phyloP scores from a whole-genome alignment of 352 stramenopile genomes.

The Pythium aquatile region DNA sequence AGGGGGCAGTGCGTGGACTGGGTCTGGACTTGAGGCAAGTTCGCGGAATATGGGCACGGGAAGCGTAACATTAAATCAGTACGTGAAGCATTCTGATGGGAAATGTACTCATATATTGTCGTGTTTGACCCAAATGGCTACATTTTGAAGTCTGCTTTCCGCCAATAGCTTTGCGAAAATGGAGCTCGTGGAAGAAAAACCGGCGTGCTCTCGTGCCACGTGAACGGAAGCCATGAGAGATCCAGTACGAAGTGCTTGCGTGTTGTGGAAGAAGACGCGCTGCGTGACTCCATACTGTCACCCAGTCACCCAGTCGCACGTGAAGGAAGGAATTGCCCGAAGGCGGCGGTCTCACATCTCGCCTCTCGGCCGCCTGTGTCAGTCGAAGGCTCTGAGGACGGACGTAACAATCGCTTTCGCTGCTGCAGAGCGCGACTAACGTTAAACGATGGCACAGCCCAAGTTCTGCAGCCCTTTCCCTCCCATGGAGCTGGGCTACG shows the following conservation, averaged over 20 bases:
- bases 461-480: slow-evolving; percentile 29
- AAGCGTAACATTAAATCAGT: not conserved
- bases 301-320: not conserved
- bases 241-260: not conserved
- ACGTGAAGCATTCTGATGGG: not conserved
- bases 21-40: not conserved
- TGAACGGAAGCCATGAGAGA: not conserved
- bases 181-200: slow-evolving; percentile 2
- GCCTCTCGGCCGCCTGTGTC: not conserved
- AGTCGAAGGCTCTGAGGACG: not conserved
- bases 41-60: not conserved
- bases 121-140: not conserved
- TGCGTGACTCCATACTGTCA: not conserved
- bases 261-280: not conserved
- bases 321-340: not conserved
- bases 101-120: not conserved
- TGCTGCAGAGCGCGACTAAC: not conserved
- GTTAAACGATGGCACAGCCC: slow-evolving; percentile 8
- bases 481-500: slow-evolving; percentile 19
- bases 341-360: not conserved
- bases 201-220: not conserved
- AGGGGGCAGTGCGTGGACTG: not conserved
- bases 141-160: not conserved
- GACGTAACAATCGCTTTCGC: slow-evolving; percentile 7
- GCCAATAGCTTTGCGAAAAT: not conserved